These are phyloP conservation scores for Myxozyma monticola DNA, from an alignment of 805 yeast species.

Conservation along the genomic window DNA sequence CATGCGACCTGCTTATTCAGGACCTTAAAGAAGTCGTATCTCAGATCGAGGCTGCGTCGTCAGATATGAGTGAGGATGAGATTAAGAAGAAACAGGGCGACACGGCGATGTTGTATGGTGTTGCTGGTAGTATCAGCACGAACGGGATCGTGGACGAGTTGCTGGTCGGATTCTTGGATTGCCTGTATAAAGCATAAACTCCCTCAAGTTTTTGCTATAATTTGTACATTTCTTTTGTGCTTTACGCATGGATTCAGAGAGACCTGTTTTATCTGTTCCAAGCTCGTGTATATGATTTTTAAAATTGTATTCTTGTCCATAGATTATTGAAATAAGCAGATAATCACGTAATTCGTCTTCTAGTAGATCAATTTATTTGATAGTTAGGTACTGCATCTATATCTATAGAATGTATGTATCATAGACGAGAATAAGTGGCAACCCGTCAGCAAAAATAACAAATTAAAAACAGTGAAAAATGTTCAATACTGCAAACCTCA, in stretches of 20 bases:
- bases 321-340: too few species aligned
- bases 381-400: too few species aligned
- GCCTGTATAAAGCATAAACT: slow-evolving; percentile 57
- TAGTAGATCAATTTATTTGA: too few species aligned
- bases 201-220: too few species aligned
- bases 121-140: slow-evolving; percentile 87
- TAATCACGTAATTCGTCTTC: too few species aligned
- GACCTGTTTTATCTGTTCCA: neutral
- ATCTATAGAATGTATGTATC: too few species aligned
- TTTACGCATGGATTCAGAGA: neutral
- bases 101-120: slow-evolving; percentile 91
- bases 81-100: slow-evolving; percentile 39
- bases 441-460: too few species aligned
- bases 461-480: too few species aligned
- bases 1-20: slow-evolving; percentile 57
- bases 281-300: too few species aligned
- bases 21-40: slow-evolving; percentile 37
- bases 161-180: slow-evolving; percentile 78
- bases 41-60: neutral
- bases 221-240: neutral
- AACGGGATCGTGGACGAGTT: slow-evolving; percentile 79
- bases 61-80: neutral
- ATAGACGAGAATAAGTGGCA: too few species aligned
- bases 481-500: too few species aligned
- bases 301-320: too few species aligned